phyloP scores from a whole-genome alignment of 768 basidiomycete genomes.

The Naganishia vaughanmartiniae region DNA sequence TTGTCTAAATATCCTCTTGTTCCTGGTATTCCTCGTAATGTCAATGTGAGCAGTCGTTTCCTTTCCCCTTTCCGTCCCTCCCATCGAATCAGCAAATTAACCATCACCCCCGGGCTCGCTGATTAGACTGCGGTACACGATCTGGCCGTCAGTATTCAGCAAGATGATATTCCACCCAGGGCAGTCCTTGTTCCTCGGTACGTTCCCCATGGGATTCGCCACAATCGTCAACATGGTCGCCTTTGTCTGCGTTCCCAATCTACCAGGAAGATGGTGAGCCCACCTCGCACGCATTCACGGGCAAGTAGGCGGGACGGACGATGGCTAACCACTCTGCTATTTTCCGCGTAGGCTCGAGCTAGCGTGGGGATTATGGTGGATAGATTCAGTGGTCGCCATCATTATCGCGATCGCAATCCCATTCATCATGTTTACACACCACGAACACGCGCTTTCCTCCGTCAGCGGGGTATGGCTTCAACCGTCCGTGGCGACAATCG shows the following conservation, averaged over 20 bases:
- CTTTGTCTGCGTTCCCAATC: conserved; percentile 30
- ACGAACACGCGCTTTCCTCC: conserved; percentile 60
- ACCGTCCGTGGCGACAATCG: conserved; percentile 70
- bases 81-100: not conserved
- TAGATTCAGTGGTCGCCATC: conserved; percentile 61
- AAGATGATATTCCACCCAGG: conserved; percentile 37
- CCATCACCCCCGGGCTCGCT: not conserved
- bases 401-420: conserved; percentile 64
- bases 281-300: not conserved
- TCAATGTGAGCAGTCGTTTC: conserved; percentile 26
- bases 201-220: conserved; percentile 48
- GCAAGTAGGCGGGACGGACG: no score
- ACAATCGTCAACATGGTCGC: conserved; percentile 51
- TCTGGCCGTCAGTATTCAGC: conserved; percentile 43
- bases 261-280: conserved; percentile 6
- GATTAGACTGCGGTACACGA: conserved; percentile 42
- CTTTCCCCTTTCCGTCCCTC: not conserved
- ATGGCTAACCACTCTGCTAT: no score
- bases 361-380: conserved; percentile 68
- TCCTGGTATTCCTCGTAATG: conserved; percentile 32
- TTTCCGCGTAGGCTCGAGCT: conserved; percentile 8
- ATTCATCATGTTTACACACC: conserved; percentile 65
- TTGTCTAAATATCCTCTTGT: conserved; percentile 43
- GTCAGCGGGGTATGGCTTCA: conserved; percentile 71
- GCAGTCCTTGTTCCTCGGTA: conserved; percentile 47